phyloP scores from a whole-genome alignment of 257 asterid genomes.

The Jacaranda copaia region DNA sequence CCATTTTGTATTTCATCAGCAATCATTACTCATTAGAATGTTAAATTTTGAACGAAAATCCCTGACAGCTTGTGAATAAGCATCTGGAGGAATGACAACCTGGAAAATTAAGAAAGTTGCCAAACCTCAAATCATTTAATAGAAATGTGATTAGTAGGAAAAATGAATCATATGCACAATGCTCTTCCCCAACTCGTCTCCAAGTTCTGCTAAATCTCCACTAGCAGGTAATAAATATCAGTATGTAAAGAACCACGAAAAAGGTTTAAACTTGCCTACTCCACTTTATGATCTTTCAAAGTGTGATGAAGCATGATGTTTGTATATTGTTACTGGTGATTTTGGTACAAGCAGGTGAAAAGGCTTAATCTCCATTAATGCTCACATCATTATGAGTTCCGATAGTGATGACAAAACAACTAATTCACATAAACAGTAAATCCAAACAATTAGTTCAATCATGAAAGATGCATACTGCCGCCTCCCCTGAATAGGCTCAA shows the following conservation, averaged over 20 bases:
- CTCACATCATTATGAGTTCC: neutral
- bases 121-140: constrained; percentile 14
- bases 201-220: no score
- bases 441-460: constrained; percentile 25
- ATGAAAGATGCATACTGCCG: constrained; percentile 26
- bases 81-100: constrained; percentile 96
- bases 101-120: constrained; percentile 37
- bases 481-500: no score
- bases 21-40: constrained; percentile 65
- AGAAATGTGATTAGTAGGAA: no score
- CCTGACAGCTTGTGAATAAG: constrained; percentile 81
- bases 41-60: constrained; percentile 88
- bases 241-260: no score
- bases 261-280: no score
- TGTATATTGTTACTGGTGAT: neutral
- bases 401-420: constrained; percentile 17
- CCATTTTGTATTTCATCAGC: constrained; percentile 99
- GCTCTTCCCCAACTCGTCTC: no score
- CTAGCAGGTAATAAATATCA: no score
- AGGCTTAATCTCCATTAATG: neutral
- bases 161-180: no score
- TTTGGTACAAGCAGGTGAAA: constrained; percentile 19
- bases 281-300: no score
- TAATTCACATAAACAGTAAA: neutral
- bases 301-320: neutral